Evolutionary conservation across 2,329 filamentous ascomycete genomes (phyloP).

Genomic region (Aspergillus sp.): DNA sequence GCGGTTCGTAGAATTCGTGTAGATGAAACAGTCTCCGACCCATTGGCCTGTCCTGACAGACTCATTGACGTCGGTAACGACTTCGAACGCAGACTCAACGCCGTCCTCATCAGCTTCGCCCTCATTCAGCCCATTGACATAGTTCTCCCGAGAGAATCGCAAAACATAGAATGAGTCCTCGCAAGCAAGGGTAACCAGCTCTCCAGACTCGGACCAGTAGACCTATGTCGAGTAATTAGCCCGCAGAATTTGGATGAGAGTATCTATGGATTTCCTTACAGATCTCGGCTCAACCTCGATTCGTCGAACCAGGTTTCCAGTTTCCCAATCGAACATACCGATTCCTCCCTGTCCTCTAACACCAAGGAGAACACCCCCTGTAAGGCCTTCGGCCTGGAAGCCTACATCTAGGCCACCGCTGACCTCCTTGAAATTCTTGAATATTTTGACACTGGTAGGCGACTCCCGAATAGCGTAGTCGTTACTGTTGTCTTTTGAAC

Average conservation of each 20-base stretch:
- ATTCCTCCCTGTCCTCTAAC: conserved; percentile 94
- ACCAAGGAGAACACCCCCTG: conserved; percentile 84
- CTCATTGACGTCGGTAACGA: conserved; percentile 93
- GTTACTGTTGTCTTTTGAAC: conserved; percentile 94
- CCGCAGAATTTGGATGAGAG: neutral
- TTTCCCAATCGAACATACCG: conserved; percentile 95
- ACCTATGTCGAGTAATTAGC: conserved; percentile 54
- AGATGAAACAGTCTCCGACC: conserved; percentile 99
- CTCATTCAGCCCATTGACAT: conserved; percentile 76
- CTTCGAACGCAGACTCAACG: conserved; percentile 92
- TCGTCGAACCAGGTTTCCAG: conserved; percentile 80
- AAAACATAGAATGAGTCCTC: conserved; percentile 95
- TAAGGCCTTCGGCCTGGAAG: conserved; percentile 89
- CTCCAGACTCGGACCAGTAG: conserved; percentile 97
- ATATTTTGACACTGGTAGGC: conserved; percentile 89
- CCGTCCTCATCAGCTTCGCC: conserved; percentile 86
- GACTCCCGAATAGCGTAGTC: conserved; percentile 98
- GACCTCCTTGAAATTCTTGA: conserved; percentile 97
- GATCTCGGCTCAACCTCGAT: conserved; percentile 76
- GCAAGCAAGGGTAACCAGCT: conserved; percentile 87
- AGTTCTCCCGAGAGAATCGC: conserved; percentile 85
- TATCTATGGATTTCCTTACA: conserved; percentile 40
- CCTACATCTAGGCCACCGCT: conserved; percentile 85
- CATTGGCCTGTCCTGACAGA: conserved; percentile 91
- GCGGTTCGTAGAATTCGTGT: conserved; percentile 94